phyloP scores from a whole-genome alignment of 2,329 filamentous ascomycete genomes.

The Thermochaetoides dissita region DNA sequence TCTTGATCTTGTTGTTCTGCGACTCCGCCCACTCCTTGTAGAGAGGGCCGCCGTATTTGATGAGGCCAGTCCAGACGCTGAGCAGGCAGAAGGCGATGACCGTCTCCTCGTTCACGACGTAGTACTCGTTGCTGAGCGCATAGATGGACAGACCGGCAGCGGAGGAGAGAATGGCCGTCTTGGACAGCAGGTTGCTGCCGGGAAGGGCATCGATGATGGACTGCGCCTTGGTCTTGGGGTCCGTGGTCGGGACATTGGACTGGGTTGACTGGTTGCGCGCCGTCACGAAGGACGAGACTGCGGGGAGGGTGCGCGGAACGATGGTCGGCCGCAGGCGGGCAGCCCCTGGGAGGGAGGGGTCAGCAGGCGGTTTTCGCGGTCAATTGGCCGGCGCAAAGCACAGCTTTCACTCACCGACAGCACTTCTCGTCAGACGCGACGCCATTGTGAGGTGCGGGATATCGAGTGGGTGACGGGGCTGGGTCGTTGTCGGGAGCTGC shows the following conservation, averaged over 20 bases:
- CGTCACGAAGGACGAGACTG: conserved; percentile 54
- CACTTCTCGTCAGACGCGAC: conserved; percentile 91
- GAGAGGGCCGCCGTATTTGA: conserved; percentile 83
- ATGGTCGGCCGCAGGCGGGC: conserved; percentile 76
- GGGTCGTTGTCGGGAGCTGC: no score
- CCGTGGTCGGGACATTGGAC: conserved; percentile 68
- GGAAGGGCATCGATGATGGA: conserved; percentile 88
- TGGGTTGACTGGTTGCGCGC: conserved; percentile 60
- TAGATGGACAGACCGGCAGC: conserved; percentile 81
- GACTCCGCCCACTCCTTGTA: conserved; percentile 86
- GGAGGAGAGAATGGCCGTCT: conserved; percentile 92
- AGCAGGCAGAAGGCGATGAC: conserved; percentile 87
- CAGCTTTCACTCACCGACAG: conserved; percentile 59
- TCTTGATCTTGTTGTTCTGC: conserved; percentile 84
- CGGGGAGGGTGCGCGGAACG: conserved; percentile 60
- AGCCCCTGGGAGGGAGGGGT: conserved; percentile 49
- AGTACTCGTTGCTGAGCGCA: conserved; percentile 98
- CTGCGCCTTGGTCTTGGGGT: conserved; percentile 94
- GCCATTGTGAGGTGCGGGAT: conserved; percentile 70
- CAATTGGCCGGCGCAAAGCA: conserved; percentile 18
- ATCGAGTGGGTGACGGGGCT: conserved; percentile 9
- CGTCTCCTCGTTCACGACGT: conserved; percentile 98
- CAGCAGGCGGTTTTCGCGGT: conserved; percentile 1
- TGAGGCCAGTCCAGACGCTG: conserved; percentile 81
- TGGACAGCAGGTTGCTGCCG: conserved; percentile 82